These are phyloP conservation scores for Trifolium pratense DNA, from an alignment of 306 rosid species.

Conservation along the genomic window DNA sequence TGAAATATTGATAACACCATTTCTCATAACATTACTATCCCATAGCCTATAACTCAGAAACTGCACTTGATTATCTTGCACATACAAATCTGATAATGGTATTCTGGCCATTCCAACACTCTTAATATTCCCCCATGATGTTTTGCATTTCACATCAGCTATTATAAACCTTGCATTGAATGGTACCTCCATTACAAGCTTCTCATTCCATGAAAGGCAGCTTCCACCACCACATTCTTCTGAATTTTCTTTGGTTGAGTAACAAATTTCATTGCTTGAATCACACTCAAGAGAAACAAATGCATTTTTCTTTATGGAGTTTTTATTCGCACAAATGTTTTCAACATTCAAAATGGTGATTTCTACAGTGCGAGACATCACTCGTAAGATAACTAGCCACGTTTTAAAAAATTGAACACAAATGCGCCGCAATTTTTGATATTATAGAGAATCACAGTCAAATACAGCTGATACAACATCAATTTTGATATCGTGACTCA, in stretches of 20 bases:
- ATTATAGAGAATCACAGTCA: neutral
- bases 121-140: constrained; percentile 36
- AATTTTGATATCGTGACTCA: neutral
- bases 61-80: constrained; percentile 54
- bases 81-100: constrained; percentile 53
- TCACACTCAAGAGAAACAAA: constrained; percentile 47
- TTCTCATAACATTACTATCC: constrained; percentile 49
- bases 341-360: constrained; percentile 56
- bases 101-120: constrained; percentile 50
- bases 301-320: constrained; percentile 42
- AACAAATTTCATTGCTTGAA: constrained; percentile 7
- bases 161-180: constrained; percentile 40
- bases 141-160: constrained; percentile 52
- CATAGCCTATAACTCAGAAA: constrained; percentile 69
- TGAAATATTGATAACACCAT: constrained; percentile 64
- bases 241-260: constrained; percentile 38
- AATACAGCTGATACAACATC: neutral
- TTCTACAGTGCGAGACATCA: constrained; percentile 42
- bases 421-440: neutral
- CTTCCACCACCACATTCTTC: constrained; percentile 48
- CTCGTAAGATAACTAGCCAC: neutral
- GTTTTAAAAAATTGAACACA: neutral
- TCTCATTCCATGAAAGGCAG: constrained; percentile 54
- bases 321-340: constrained; percentile 42
- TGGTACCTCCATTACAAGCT: constrained; percentile 49